These are phyloP conservation scores for Penicillium bialowiezense DNA, from an alignment of 495 filamentous ascomycete genomes.

Conservation along the genomic window DNA sequence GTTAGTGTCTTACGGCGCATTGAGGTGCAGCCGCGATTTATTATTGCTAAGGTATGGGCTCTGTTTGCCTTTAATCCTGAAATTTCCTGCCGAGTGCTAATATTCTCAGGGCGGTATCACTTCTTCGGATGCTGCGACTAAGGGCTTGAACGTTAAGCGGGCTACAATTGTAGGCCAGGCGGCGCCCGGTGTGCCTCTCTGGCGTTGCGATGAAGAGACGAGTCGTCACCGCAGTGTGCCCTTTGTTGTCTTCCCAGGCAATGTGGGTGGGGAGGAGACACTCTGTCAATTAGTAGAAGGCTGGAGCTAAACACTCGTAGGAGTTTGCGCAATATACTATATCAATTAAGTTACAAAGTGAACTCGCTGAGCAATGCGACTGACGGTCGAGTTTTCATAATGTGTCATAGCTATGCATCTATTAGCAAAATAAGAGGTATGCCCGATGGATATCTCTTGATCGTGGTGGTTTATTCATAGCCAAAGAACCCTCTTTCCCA, in stretches of 20 bases:
- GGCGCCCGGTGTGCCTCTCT: slow-evolving; percentile 52
- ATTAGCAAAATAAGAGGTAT: not conserved
- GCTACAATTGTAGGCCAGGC: slow-evolving; percentile 53
- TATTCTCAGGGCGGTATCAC: slow-evolving; percentile 48
- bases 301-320: slow-evolving; percentile 30
- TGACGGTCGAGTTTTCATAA: too few species aligned
- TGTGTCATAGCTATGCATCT: too few species aligned
- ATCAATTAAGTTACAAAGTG: too few species aligned
- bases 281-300: slow-evolving; percentile 38
- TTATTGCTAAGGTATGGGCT: slow-evolving; percentile 49
- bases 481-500: not conserved
- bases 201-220: slow-evolving; percentile 50
- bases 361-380: too few species aligned
- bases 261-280: slow-evolving; percentile 51
- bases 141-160: slow-evolving; percentile 49
- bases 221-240: slow-evolving; percentile 45
- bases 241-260: slow-evolving; percentile 57
- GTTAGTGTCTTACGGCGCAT: slow-evolving; percentile 41
- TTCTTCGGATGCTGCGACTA: slow-evolving; percentile 52
- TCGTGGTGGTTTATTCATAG: not conserved
- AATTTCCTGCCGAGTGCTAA: not conserved
- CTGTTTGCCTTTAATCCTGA: not conserved
- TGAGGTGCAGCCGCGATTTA: slow-evolving; percentile 45
- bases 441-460: not conserved
- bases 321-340: too few species aligned